Conservation (phyloP, 179 eudicot species). For the Silene noctiflora region DNA sequence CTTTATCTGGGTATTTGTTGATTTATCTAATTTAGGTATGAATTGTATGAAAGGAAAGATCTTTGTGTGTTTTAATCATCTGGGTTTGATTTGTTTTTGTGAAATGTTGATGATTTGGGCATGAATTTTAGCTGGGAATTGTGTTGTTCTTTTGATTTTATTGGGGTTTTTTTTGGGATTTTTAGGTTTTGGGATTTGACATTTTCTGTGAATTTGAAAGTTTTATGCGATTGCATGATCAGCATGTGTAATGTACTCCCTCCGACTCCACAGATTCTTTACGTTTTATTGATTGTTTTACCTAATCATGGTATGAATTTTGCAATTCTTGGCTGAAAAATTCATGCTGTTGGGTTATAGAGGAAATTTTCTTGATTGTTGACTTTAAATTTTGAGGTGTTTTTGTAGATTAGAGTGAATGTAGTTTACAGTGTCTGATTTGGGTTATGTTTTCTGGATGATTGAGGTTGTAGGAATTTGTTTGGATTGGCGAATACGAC, state of each 20-base stretch:
- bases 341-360: conserved; percentile 5
- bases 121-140: conserved; percentile 22
- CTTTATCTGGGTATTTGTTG: background rate
- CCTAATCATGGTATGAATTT: background rate
- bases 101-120: background rate
- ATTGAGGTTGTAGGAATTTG: conserved; percentile 23
- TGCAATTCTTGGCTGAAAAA: conserved; percentile 6
- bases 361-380: conserved; percentile 5
- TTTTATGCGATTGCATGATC: conserved; percentile 2
- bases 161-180: background rate
- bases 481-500: conserved; percentile 15
- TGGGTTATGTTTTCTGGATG: conserved; percentile 6
- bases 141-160: background rate
- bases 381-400: conserved; percentile 24
- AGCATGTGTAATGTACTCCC: background rate
- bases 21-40: background rate
- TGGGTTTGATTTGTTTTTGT: conserved; percentile 25
- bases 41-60: conserved; percentile 11
- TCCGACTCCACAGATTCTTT: too few species aligned
- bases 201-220: background rate
- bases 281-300: conserved; percentile 11
- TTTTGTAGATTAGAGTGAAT: background rate
- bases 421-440: conserved; percentile 11
- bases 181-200: conserved; percentile 16
- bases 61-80: conserved; percentile 19